Conservation (phyloP, 352 stramenopile genomes). For the Salisapilia sapeloensis region DNA sequence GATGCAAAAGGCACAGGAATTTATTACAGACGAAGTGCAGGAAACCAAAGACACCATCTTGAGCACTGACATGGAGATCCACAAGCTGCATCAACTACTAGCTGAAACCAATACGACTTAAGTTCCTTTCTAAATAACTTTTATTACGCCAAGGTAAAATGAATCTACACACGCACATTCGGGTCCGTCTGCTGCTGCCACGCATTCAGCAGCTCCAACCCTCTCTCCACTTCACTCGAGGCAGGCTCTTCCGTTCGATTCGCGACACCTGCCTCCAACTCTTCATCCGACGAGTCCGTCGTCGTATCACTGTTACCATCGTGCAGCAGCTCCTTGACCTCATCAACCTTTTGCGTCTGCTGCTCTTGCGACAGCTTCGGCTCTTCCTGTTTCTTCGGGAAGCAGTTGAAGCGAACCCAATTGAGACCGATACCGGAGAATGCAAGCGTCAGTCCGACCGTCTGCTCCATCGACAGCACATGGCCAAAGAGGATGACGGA, state of each 20-base stretch:
- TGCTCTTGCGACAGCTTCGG: constrained; percentile 1
- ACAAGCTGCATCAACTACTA: constrained; percentile 58
- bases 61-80: constrained; percentile 45
- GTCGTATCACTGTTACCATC: constrained; percentile 52
- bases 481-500: constrained; percentile 74
- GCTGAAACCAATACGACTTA: too few relatives aligned
- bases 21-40: constrained; percentile 53
- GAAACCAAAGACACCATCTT: constrained; percentile 55
- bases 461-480: constrained; percentile 48
- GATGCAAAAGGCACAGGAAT: constrained; percentile 68
- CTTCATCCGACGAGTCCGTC: constrained; percentile 35
- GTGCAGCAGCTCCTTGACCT: constrained; percentile 35
- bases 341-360: constrained; percentile 12
- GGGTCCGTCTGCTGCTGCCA: constrained; percentile 23
- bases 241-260: constrained; percentile 8
- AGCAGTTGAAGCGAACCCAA: constrained; percentile 49
- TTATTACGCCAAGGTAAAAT: constrained; percentile 12
- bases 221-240: constrained; percentile 28
- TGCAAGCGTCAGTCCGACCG: constrained; percentile 31
- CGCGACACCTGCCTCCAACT: constrained; percentile 11
- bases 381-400: constrained; percentile 10
- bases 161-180: constrained; percentile 3
- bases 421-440: constrained; percentile 68
- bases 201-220: constrained; percentile 47
- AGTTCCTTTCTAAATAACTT: constrained; percentile 7